These are phyloP conservation scores for Xylaria longipes DNA, from an alignment of 495 filamentous ascomycete species.

Conservation along the genomic window DNA sequence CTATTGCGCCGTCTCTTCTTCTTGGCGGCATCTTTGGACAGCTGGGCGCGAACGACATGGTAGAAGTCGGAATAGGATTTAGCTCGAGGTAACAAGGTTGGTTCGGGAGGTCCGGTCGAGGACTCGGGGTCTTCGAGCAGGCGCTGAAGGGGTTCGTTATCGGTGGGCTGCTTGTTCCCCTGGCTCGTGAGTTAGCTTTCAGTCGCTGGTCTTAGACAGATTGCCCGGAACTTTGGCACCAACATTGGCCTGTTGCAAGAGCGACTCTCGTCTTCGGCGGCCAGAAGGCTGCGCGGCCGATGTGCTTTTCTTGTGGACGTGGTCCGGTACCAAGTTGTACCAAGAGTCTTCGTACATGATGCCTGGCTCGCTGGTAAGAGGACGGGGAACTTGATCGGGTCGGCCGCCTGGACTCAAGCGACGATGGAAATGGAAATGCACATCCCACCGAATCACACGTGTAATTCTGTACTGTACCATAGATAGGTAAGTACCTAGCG, in stretches of 20 bases:
- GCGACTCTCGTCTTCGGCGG: conserved; percentile 66
- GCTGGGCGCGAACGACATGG: conserved; percentile 63
- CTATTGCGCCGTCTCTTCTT: conserved; percentile 50
- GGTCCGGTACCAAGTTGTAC: conserved; percentile 68
- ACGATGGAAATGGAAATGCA: not conserved
- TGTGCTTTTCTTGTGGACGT: conserved; percentile 54
- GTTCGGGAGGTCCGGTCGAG: conserved; percentile 62
- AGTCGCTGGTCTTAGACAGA: conserved; percentile 19
- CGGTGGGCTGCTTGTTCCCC: conserved; percentile 49
- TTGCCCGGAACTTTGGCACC: conserved; percentile 35
- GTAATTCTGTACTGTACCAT: not conserved
- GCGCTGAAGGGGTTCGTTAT: conserved; percentile 49
- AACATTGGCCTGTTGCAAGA: conserved; percentile 74
- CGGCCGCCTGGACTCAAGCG: not conserved
- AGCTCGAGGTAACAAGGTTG: conserved; percentile 67
- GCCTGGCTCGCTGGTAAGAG: conserved; percentile 11
- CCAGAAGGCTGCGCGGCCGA: conserved; percentile 45
- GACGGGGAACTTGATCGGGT: not conserved
- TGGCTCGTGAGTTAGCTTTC: conserved; percentile 30
- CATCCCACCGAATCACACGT: conserved; percentile 12
- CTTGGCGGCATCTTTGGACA: conserved; percentile 51
- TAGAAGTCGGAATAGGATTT: conserved; percentile 82
- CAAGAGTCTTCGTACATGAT: conserved; percentile 78
- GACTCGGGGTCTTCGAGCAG: conserved; percentile 58
- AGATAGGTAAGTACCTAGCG: no score